A percentile compares a stretch with the other conserved stretches of the same genome.
Conservation (phyloP, 164 flowering plant genomes). For the Warburgia ugandensis region DNA sequence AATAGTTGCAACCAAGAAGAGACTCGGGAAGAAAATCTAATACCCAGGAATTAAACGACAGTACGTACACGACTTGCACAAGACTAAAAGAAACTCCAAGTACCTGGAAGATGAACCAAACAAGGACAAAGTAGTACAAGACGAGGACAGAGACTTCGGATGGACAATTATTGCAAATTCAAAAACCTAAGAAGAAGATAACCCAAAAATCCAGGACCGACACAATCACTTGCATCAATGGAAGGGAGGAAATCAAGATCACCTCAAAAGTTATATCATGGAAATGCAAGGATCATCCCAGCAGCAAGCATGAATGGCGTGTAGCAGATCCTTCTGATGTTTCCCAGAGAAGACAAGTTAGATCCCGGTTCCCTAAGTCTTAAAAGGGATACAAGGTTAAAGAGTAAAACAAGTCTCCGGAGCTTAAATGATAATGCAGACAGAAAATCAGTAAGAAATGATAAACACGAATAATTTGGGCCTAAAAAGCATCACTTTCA, state of each 20-base stretch:
- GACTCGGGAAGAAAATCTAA: neutral
- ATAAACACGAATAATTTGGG: too few relatives aligned
- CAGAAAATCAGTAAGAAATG: neutral
- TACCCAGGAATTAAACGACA: neutral
- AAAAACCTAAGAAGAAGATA: neutral
- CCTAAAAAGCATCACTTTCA: constrained; percentile 6
- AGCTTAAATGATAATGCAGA: neutral
- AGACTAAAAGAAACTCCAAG: too few relatives aligned
- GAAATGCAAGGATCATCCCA: neutral
- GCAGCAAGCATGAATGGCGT: neutral
- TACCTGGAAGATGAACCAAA: neutral
- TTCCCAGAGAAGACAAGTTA: neutral
- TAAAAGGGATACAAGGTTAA: too few relatives aligned
- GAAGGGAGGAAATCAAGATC: neutral
- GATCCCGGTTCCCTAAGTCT: constrained; percentile 4
- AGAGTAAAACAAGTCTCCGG: too few relatives aligned
- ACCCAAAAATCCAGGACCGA: too few relatives aligned
- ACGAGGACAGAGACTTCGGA: neutral
- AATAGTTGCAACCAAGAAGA: neutral
- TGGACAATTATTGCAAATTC: neutral
- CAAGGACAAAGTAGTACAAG: neutral
- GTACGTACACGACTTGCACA: neutral
- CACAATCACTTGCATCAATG: too few relatives aligned
- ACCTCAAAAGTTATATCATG: constrained; percentile 3
- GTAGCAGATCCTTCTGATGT: neutral